These are phyloP conservation scores for Eimeria tenella DNA, from an alignment of 169 alveolate species.

Conservation along the genomic window DNA sequence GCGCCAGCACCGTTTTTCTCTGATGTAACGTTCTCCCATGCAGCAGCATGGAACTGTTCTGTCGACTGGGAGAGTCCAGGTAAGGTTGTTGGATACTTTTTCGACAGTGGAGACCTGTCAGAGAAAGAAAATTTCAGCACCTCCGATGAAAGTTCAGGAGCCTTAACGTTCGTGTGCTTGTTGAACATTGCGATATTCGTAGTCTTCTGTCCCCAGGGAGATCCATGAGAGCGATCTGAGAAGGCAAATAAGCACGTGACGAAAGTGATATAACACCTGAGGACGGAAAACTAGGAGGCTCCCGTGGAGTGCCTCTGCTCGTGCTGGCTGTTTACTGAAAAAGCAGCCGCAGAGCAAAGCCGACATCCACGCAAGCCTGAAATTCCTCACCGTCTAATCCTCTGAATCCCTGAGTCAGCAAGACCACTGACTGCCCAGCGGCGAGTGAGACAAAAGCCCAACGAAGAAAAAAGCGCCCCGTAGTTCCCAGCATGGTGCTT, in stretches of 20 bases:
- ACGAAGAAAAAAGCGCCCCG: background rate
- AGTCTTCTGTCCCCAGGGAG: background rate
- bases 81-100: background rate
- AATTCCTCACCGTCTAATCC: slow-evolving; percentile 4
- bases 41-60: background rate
- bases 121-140: background rate
- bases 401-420: background rate
- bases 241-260: slow-evolving; percentile 12
- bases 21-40: background rate
- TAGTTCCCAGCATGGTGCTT: slow-evolving; percentile 20
- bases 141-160: background rate
- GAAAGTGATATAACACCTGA: background rate
- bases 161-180: background rate
- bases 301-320: background rate
- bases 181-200: background rate
- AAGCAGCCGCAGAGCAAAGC: background rate
- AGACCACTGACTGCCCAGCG: background rate
- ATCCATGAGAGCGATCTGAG: background rate
- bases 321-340: background rate
- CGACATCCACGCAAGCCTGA: background rate
- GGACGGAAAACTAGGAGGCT: background rate
- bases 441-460: background rate
- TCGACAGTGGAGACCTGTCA: background rate
- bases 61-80: background rate
- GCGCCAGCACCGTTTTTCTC: slow-evolving; percentile 2